Conservation (phyloP, 2,329 filamentous ascomycete genomes). For the Colletotrichum simmondsii region DNA sequence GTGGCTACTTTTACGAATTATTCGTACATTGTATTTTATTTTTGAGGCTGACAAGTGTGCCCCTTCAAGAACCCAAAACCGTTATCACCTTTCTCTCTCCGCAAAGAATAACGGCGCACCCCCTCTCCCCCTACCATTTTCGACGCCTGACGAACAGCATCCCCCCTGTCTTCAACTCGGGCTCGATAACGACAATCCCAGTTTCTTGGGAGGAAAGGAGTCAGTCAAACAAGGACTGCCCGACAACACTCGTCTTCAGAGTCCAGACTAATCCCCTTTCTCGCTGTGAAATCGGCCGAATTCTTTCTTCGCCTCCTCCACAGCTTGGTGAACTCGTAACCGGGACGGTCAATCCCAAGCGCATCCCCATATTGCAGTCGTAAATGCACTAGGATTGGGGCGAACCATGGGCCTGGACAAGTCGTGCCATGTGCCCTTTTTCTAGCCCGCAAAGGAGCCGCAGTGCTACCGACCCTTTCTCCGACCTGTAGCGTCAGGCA, state of each 20-base stretch:
- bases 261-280: neutral
- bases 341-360: conserved; percentile 9
- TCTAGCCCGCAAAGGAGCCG: conserved; percentile 24
- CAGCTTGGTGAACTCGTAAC: neutral
- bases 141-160: neutral
- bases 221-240: neutral
- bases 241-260: neutral
- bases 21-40: neutral
- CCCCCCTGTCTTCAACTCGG: neutral
- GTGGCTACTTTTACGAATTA: neutral
- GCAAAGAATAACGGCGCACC: neutral
- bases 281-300: conserved; percentile 28
- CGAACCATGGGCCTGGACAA: conserved; percentile 6
- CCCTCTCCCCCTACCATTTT: neutral
- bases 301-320: neutral
- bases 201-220: neutral
- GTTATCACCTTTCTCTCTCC: neutral
- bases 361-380: neutral
- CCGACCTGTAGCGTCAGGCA: neutral
- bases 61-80: neutral
- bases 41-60: conserved; percentile 3
- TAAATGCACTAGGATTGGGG: neutral
- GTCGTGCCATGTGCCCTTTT: neutral
- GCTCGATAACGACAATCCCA: neutral
- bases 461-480: conserved; percentile 27